Evolutionary conservation across 1,139 yeast genomes (phyloP).

Genomic region (Suhomyces panamericanus): DNA sequence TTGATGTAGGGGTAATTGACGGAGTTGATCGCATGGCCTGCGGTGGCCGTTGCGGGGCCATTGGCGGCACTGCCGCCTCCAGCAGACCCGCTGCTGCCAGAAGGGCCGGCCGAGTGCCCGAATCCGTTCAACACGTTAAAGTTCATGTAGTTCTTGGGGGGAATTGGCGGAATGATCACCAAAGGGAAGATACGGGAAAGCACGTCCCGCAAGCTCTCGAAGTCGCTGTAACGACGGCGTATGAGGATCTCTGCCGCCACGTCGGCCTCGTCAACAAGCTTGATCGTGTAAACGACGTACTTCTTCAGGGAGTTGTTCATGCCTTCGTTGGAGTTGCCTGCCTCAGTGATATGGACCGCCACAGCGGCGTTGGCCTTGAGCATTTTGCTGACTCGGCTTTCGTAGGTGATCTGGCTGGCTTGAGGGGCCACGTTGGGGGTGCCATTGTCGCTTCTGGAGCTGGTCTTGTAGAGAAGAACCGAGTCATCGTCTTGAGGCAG

Average conservation of each 20-base stretch:
- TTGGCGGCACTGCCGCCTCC: conserved; percentile 6
- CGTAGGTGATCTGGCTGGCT: conserved; percentile 37
- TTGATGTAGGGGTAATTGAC: conserved; percentile 41
- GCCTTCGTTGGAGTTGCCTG: conserved; percentile 78
- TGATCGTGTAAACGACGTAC: conserved; percentile 80
- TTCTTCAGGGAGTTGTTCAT: conserved; percentile 57
- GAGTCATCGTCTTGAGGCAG: conserved; percentile 28
- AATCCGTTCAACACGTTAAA: conserved; percentile 39
- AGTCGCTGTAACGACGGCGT: conserved; percentile 86
- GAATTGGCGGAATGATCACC: conserved; percentile 86
- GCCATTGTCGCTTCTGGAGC: conserved; percentile 8
- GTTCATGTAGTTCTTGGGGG: conserved; percentile 73
- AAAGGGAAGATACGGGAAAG: conserved; percentile 78
- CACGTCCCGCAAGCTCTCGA: conserved; percentile 74
- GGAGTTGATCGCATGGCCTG: conserved; percentile 5
- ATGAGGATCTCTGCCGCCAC: conserved; percentile 55
- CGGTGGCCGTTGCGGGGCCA: conserved; percentile 3
- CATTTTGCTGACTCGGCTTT: conserved; percentile 40
- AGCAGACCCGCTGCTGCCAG: no score
- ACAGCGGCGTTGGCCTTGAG: conserved; percentile 35
- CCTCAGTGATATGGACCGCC: conserved; percentile 63
- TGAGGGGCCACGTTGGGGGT: conserved; percentile 19
- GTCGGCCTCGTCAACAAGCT: conserved; percentile 38
- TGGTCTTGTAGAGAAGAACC: conserved; percentile 25
- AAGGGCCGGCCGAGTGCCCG: conserved; percentile 12